A percentile compares a stretch with the other conserved stretches of the same genome.
These are phyloP conservation scores for Polychytrium aggregatum DNA, from an alignment of 192 early-diverging fungal species.

Conservation along the genomic window DNA sequence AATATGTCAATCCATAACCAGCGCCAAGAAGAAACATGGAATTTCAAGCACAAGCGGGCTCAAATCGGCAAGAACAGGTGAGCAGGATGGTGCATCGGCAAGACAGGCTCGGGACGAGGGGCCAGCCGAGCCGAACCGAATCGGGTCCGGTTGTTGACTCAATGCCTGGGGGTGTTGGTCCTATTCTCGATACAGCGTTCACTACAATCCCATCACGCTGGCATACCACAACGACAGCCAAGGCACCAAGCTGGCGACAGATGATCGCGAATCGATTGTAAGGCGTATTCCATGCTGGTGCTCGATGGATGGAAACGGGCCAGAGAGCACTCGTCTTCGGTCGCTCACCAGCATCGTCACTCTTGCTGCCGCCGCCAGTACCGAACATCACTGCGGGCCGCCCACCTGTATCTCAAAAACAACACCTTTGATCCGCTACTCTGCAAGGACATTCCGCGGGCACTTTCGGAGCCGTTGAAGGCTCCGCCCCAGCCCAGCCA, in stretches of 20 bases:
- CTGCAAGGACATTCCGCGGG: constrained; percentile 26
- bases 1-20: constrained; percentile 13
- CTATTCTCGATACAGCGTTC: too few relatives aligned
- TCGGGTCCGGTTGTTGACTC: too few relatives aligned
- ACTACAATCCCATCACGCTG: constrained; percentile 31
- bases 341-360: too few relatives aligned
- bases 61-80: constrained; percentile 22
- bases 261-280: constrained; percentile 26
- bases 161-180: too few relatives aligned
- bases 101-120: too few relatives aligned
- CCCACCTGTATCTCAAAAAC: constrained; percentile 25
- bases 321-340: neutral
- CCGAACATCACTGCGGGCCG: constrained; percentile 11
- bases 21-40: constrained; percentile 6
- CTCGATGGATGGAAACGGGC: neutral
- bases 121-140: too few relatives aligned
- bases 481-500: too few relatives aligned
- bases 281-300: neutral
- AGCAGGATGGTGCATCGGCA: too few relatives aligned
- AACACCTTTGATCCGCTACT: constrained; percentile 34
- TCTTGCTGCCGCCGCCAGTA: constrained; percentile 8
- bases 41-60: constrained; percentile 5
- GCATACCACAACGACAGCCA: constrained; percentile 14
- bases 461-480: too few relatives aligned
- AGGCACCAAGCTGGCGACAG: constrained; percentile 16